These are phyloP conservation scores for Phycomyces blakesleeanus DNA, from an alignment of 192 early-diverging fungal genomes.

Conservation along the genomic window DNA sequence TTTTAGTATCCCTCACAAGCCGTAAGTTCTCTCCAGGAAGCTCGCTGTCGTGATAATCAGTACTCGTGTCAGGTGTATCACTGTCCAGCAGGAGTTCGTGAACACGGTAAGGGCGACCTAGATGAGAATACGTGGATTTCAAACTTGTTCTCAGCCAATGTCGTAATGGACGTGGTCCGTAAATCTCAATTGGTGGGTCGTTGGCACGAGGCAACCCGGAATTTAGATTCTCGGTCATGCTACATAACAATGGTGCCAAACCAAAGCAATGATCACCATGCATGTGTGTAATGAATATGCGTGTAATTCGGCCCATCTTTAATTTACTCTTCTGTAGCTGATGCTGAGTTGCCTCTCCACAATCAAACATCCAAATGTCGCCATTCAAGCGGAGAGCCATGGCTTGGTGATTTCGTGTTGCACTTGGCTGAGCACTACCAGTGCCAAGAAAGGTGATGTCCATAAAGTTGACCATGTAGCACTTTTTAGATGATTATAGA, in stretches of 20 bases:
- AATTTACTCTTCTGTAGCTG: constrained; percentile 43
- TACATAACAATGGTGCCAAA: constrained; percentile 46
- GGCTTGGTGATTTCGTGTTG: constrained; percentile 49
- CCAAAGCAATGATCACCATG: constrained; percentile 57
- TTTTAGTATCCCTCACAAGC: constrained; percentile 1
- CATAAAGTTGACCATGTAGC: constrained; percentile 31
- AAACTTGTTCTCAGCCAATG: constrained; percentile 40
- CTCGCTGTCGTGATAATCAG: constrained; percentile 15
- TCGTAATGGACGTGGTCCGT: constrained; percentile 44
- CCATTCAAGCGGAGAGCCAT: constrained; percentile 43
- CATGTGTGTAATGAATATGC: constrained; percentile 49
- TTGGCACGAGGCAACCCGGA: not conserved
- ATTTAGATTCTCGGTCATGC: constrained; percentile 26
- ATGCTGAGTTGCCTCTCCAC: constrained; percentile 55
- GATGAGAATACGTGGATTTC: constrained; percentile 28
- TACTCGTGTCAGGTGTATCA: constrained; percentile 18
- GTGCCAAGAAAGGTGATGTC: constrained; percentile 56
- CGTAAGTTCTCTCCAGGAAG: constrained; percentile 20
- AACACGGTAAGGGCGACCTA: constrained; percentile 36
- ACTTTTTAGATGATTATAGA: not conserved
- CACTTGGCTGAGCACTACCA: constrained; percentile 53
- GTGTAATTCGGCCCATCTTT: constrained; percentile 30
- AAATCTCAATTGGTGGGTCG: constrained; percentile 37
- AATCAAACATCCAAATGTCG: constrained; percentile 47
- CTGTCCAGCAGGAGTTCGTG: constrained; percentile 40